These are phyloP conservation scores for Leccinum arenicola DNA, from an alignment of 768 basidiomycete species.

Conservation along the genomic window DNA sequence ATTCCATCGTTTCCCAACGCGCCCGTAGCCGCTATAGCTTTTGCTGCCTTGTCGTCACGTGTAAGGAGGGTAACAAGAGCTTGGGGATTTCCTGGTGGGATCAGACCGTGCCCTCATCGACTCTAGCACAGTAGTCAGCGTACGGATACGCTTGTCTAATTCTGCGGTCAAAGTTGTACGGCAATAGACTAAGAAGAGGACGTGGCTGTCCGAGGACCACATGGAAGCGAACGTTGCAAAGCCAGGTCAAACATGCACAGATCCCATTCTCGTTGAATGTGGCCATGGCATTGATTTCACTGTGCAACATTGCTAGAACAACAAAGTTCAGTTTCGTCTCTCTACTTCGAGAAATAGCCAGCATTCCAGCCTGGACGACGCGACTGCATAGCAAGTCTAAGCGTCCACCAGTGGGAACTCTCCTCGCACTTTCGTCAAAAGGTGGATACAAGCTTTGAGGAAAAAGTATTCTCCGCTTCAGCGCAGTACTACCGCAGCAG, in stretches of 20 bases:
- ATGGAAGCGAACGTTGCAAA: constrained; percentile 17
- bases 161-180: too few species aligned
- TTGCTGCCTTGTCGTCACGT: neutral
- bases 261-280: constrained; percentile 48
- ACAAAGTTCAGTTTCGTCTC: constrained; percentile 43
- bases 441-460: constrained; percentile 45
- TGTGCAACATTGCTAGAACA: constrained; percentile 1
- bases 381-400: constrained; percentile 5
- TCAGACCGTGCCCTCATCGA: neutral
- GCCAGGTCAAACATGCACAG: constrained; percentile 4
- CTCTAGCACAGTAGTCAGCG: too few species aligned
- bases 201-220: too few species aligned
- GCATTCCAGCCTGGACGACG: constrained; percentile 22
- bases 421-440: constrained; percentile 38
- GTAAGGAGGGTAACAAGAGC: neutral
- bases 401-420: constrained; percentile 23
- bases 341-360: constrained; percentile 45
- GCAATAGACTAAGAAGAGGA: too few species aligned
- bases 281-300: neutral
- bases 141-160: too few species aligned
- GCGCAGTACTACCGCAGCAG: constrained; percentile 48
- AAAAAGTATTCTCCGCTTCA: constrained; percentile 47
- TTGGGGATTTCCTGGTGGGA: neutral
- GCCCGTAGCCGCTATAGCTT: neutral
- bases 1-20: neutral